A percentile compares a stretch with the other conserved stretches of the same genome.
Evolutionary conservation across 2,329 filamentous ascomycete species (phyloP).

Genomic region (Grosmannia penicillata): DNA sequence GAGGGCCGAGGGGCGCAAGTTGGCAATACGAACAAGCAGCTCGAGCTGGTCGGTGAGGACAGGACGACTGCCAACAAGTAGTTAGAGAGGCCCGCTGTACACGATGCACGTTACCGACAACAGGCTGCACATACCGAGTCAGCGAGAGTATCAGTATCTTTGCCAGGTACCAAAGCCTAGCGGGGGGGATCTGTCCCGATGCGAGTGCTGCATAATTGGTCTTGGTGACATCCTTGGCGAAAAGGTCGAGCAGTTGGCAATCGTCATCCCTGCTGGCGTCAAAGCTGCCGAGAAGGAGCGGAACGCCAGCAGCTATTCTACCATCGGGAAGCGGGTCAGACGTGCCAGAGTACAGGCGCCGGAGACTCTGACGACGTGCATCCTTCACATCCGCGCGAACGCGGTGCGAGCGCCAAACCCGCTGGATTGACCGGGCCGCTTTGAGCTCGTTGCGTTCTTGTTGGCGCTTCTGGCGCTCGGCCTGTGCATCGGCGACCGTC

Average conservation of each 20-base stretch:
- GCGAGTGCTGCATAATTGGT: conserved; percentile 21
- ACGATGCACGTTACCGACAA: not conserved
- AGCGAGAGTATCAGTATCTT: conserved; percentile 22
- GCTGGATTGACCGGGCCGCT: conserved; percentile 61
- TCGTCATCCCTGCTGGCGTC: conserved; percentile 29
- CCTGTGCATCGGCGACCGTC: conserved; percentile 72
- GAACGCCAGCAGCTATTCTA: conserved; percentile 25
- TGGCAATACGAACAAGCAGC: conserved; percentile 9
- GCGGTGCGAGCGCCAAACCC: conserved; percentile 65
- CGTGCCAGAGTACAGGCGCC: conserved; percentile 34
- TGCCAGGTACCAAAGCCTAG: conserved; percentile 21
- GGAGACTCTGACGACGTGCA: conserved; percentile 45
- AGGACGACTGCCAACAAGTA: too few species aligned
- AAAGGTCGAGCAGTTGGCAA: conserved; percentile 27
- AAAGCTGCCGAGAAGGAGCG: conserved; percentile 36
- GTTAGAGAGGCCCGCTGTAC: not conserved
- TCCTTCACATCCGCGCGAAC: conserved; percentile 43
- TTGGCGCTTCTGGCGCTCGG: conserved; percentile 68
- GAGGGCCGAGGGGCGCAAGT: conserved; percentile 6
- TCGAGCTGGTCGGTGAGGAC: too few species aligned
- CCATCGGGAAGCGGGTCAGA: conserved; percentile 17
- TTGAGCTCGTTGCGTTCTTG: conserved; percentile 64
- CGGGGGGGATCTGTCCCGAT: conserved; percentile 14
- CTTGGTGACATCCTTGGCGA: conserved; percentile 27
- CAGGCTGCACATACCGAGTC: conserved; percentile 11